phyloP scores from a whole-genome alignment of 2,329 filamentous ascomycete species.

The Ophiostoma novo-ulmi region DNA sequence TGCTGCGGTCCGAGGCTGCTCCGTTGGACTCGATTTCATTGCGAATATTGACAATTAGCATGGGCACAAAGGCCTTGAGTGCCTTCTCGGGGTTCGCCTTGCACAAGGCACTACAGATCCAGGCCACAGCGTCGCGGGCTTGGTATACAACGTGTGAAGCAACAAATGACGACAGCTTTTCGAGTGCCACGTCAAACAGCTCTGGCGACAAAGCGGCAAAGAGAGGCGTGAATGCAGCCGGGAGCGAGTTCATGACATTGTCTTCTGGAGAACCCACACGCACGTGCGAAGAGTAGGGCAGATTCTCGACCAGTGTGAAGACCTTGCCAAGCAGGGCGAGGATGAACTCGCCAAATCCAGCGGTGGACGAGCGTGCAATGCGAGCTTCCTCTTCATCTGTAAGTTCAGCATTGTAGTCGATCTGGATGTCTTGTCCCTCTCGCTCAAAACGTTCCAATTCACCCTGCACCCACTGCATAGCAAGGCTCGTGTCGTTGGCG shows the following conservation, averaged over 20 bases:
- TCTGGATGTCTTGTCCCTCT: conserved; percentile 75
- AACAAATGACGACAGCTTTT: conserved; percentile 89
- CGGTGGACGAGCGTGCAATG: conserved; percentile 88
- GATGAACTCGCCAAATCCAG: conserved; percentile 88
- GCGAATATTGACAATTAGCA: conserved; percentile 84
- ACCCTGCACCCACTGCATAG: conserved; percentile 87
- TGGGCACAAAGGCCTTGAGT: conserved; percentile 81
- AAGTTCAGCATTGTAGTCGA: conserved; percentile 79
- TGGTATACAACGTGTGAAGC: conserved; percentile 94
- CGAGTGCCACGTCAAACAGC: conserved; percentile 83
- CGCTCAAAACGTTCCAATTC: conserved; percentile 92
- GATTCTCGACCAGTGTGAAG: conserved; percentile 89
- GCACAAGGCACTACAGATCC: conserved; percentile 93
- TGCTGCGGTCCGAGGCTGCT: conserved; percentile 89
- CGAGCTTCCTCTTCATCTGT: conserved; percentile 79
- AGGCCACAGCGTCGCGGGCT: conserved; percentile 94
- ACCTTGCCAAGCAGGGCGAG: conserved; percentile 87
- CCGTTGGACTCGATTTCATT: conserved; percentile 97
- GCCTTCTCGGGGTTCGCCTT: conserved; percentile 95
- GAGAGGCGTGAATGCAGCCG: conserved; percentile 82
- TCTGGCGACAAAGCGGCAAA: conserved; percentile 88
- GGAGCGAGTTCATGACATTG: conserved; percentile 91
- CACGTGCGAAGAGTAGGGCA: conserved; percentile 83
- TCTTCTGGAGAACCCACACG: conserved; percentile 91
- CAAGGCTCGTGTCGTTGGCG: conserved; percentile 68